phyloP scores from a whole-genome alignment of 371 early-diverging fungal species.

The Rhizopus delemar region DNA sequence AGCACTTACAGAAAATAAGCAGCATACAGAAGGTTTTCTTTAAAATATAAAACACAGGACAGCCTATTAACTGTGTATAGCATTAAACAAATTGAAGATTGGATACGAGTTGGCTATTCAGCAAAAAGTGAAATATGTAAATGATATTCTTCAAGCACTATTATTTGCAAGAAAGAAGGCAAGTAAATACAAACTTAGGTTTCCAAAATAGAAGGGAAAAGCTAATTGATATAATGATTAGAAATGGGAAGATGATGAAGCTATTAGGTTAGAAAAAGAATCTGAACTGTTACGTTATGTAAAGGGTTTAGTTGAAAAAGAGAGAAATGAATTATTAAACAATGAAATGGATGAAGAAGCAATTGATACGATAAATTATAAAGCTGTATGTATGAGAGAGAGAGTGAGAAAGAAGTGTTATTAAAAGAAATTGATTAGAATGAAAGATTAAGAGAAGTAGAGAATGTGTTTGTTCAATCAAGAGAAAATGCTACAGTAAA shows the following conservation, averaged over 20 bases:
- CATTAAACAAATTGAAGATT: constrained; percentile 57
- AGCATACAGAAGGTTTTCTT: constrained; percentile 44
- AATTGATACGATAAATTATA: constrained; percentile 41
- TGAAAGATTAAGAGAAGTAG: constrained; percentile 36
- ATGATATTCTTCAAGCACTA: constrained; percentile 61
- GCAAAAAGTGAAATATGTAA: constrained; percentile 57
- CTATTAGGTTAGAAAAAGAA: constrained; percentile 58
- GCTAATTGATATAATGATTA: constrained; percentile 5
- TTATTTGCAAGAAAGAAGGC: constrained; percentile 57
- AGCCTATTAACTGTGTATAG: constrained; percentile 17
- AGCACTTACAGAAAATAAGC: constrained; percentile 54
- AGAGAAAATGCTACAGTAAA: constrained; percentile 48
- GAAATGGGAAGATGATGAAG: constrained; percentile 69
- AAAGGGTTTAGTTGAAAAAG: constrained; percentile 57
- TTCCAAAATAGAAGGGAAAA: neutral
- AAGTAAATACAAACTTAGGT: neutral
- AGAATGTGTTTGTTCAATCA: constrained; percentile 51
- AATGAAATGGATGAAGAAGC: constrained; percentile 35
- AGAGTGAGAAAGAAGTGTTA: neutral
- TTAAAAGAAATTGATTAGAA: constrained; percentile 25
- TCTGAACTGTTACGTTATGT: constrained; percentile 67
- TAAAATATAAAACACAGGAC: too few species aligned
- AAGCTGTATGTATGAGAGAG: constrained; percentile 36
- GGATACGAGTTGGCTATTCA: constrained; percentile 58
- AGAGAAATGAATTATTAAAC: constrained; percentile 38